Evolutionary conservation across 345 rosid species (phyloP), one percentile per base, ranked within the genome.

Genomic region (Abelmoschus esculentus): DNA sequence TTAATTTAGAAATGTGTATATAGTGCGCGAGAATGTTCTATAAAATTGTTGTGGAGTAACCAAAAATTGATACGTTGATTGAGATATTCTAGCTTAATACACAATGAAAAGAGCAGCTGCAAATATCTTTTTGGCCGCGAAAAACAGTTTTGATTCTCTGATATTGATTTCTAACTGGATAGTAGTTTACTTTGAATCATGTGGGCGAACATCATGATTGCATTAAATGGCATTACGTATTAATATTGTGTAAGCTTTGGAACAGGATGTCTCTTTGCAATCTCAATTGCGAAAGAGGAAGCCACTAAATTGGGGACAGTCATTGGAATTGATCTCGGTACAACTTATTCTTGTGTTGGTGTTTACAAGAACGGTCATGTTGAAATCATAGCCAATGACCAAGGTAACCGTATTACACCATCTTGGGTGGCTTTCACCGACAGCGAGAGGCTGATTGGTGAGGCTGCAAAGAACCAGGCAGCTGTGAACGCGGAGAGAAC

Each of bases 341-440:
- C 98, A 7, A 93, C 98, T 0, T 93, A 93, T 65, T 93, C 98
- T 0, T 93, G 98, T 79, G 98, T 93, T 34, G 98, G 98, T 78
- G 98, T 93, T 40, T 93, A 93, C 86, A 90, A 87, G 82, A 87
- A 89, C 28, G 98, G 98, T 46, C 96, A 93, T 76, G 98, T 93
- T 0, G 98, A 93, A 66, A 93, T 93, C 79, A 91, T 93, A 80
- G 98, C 98, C 53, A 93, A 93, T 72, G 98, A 93, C 81, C 98
- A 93, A 79, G 98, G 98, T 18, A 93, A 93, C 81, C 91, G 97
- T 77, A 93, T 93, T 54, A 93, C 98, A 56, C 97, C 98, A 17
- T 93, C 98, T 0, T 93, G 97, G 98, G 98, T 93, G 8, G 98
- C 82, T 66, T 93, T 93, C 87, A 91, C 98, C 0, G 98, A 93